Evolutionary conservation across 2,329 filamentous ascomycete genomes (phyloP), one percentile per base, ranked within the genome.

Genomic region (Clonostachys chloroleuca): DNA sequence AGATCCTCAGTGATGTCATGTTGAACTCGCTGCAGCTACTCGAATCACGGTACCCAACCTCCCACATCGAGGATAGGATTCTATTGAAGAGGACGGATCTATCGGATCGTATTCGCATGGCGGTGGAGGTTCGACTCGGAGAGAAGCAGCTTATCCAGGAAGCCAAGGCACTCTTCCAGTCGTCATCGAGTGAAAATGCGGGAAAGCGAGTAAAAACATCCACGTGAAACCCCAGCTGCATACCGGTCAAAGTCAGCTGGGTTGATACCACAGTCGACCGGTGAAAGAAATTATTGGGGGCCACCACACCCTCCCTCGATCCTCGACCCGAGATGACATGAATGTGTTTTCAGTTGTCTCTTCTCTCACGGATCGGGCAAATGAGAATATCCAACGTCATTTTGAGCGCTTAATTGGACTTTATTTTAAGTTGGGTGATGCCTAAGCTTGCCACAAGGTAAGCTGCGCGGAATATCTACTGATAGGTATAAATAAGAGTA

Each of bases 101-200:
- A 7, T 51, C 52, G 4, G 56, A 66, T 33, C 67, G 76, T 44
- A 62, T 63, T 13, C 69, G 66, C 40, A 87, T 87, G 82, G 87
- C 87, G 0, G 58, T 83, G 18, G 69, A 78, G 44, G 85, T 91
- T 35, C 78, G 88, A 49, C 65, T 84, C 4, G 88, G 87, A 13
- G 88, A 92, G 65, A 90, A 90, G 62, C 74, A 75, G 54, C 70
- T 92, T 6, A 59, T 91, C 20, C 65, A 72, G 47, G 74, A 81
- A 56, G 72, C 82, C 2, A 70, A 77, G 49, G 54, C 51, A 12
- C 55, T 65, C 13, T 52, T 65, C 43, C 64, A 62, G 52, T 60
- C 39, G 24, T 24, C 40, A 16, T 12, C 42, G 44, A 45, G 24
- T 37, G 40, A 24, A 16, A 39, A 50, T 36, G 40, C 41, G 45